Evolutionary conservation across 1,139 yeast species (phyloP).

Genomic region (Eremothecium cymbalariae): DNA sequence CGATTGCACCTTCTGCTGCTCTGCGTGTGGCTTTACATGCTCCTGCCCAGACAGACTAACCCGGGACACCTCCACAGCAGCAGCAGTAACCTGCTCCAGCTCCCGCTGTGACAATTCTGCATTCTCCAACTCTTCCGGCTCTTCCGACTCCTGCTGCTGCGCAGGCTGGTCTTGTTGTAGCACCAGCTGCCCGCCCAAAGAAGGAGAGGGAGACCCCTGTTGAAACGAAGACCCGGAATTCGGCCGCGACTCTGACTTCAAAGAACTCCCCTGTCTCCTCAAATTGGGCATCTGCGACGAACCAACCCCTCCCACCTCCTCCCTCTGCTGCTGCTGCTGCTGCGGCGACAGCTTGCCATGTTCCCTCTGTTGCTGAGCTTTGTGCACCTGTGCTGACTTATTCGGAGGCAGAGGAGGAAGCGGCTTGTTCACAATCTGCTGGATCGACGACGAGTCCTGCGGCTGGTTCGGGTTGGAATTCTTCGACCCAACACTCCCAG

Average conservation of each 20-base stretch:
- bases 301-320: too few relatives aligned
- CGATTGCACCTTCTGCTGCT: too few relatives aligned
- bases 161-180: constrained; percentile 6
- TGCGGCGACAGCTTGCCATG: constrained; percentile 14
- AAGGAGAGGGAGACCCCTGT: neutral
- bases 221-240: constrained; percentile 1
- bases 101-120: constrained; percentile 7
- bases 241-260: constrained; percentile 1
- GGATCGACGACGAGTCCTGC: constrained; percentile 17
- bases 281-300: too few relatives aligned
- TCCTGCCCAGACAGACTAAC: too few relatives aligned
- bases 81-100: too few relatives aligned
- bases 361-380: constrained; percentile 4
- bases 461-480: constrained; percentile 11
- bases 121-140: constrained; percentile 8
- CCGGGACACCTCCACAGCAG: too few relatives aligned
- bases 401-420: constrained; percentile 27
- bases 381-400: constrained; percentile 9
- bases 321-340: constrained; percentile 10
- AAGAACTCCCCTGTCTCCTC: too few relatives aligned
- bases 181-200: constrained; percentile 7
- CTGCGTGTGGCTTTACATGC: too few relatives aligned
- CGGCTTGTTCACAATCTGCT: constrained; percentile 28
- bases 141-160: constrained; percentile 4
- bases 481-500: constrained; percentile 24